Evolutionary conservation across 306 rosid genomes (phyloP), one percentile per base, ranked within the genome.

Genomic region (Citrullus amarus): DNA sequence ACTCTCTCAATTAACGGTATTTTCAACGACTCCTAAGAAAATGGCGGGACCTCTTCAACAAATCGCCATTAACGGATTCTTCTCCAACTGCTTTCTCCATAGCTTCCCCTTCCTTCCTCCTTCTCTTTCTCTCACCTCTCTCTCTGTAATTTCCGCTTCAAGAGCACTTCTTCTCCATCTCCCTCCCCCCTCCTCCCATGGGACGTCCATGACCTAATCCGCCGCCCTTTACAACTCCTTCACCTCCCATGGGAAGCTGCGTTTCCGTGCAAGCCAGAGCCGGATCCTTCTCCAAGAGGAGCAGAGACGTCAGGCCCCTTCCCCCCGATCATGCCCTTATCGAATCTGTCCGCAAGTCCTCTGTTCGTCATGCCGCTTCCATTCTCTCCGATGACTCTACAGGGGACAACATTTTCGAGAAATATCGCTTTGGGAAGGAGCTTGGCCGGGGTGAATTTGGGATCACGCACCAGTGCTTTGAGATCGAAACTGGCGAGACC

Each of bases 391-490:
- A 84, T 60, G 77, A 84, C 39, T 92, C 96, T n/a, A 66, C 80
- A 0, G 84, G 87, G 0, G 84, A 87, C 22, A 78, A 80, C 84
- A 84, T 92, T 18, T 88, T 83, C 2, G 82, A 84, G 0, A 88
- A 84, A 65, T 92, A 91, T 69, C 60, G 80, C 60, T 72, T 95
- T 0, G 96, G 92, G 22, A 89, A 88, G 81, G 98, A 95, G 55
- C 54, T 92, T 0, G 98, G 98, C 15, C 80, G 98, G 2, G 98
- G 97, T 0, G 98, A 95, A 71, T 95, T 92, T 3, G 98, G 98
- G 3, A 87, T 92, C 36, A 95, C 98, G 0, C 76, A 85, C 69
- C 81, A 83, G 10, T 90, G 96, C 32, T 78, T 87, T 16, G 85
- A 85, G 0, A 18, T 79, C 0, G 12, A 81, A 2, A 95, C 81